Conservation (phyloP, 495 filamentous ascomycete genomes). For the Letharia columbiana region DNA sequence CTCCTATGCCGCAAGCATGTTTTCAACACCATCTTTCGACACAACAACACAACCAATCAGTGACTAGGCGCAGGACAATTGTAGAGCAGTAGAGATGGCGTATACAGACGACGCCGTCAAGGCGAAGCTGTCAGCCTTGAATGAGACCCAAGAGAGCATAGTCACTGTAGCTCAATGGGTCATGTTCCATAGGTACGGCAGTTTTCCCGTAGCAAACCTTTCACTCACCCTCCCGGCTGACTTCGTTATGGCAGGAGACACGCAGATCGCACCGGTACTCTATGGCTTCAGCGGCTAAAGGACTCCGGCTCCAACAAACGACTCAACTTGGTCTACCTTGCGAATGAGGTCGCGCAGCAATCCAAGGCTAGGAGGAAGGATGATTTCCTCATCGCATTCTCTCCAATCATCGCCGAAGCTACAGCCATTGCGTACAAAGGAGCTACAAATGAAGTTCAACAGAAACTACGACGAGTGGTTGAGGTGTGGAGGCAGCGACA, state of each 20-base stretch:
- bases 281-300: constrained; percentile 83
- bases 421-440: constrained; percentile 79
- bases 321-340: constrained; percentile 87
- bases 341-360: constrained; percentile 95
- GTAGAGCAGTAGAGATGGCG: constrained; percentile 51
- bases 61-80: constrained; percentile 10
- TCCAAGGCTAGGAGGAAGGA: constrained; percentile 83
- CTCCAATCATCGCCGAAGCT: constrained; percentile 82
- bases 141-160: constrained; percentile 94
- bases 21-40: constrained; percentile 22
- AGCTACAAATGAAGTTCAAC: constrained; percentile 69
- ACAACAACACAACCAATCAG: constrained; percentile 13
- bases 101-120: constrained; percentile 90
- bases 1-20: too few relatives aligned
- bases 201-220: constrained; percentile 14
- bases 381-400: constrained; percentile 86
- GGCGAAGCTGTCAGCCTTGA: constrained; percentile 87
- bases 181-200: constrained; percentile 86
- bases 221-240: constrained; percentile 10
- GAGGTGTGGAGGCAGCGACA: constrained; percentile 84
- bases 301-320: constrained; percentile 76
- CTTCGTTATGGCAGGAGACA: constrained; percentile 54
- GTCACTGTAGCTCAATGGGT: constrained; percentile 96
- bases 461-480: constrained; percentile 78
- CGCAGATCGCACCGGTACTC: constrained; percentile 74